phyloP scores from a whole-genome alignment of 2,329 filamentous ascomycete genomes.

The Coccinonectria pachysandricola region DNA sequence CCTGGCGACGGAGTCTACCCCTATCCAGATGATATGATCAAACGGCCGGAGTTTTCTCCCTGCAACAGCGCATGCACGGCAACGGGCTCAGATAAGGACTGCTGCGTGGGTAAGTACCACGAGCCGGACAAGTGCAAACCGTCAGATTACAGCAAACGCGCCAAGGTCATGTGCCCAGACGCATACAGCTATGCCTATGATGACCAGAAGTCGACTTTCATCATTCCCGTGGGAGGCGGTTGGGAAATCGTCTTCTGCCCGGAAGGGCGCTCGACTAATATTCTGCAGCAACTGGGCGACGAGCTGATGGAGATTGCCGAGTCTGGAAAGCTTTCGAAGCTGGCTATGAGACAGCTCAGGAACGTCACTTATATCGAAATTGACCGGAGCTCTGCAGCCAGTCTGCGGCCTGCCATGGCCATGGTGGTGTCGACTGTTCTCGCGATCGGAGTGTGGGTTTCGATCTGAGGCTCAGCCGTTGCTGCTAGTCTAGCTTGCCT shows the following conservation, averaged over 20 bases:
- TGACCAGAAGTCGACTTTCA: constrained; percentile 49
- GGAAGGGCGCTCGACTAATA: constrained; percentile 47
- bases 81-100: constrained; percentile 56
- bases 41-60: constrained; percentile 63
- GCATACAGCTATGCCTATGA: constrained; percentile 70
- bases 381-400: constrained; percentile 17
- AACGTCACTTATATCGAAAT: constrained; percentile 26
- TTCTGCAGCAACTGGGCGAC: constrained; percentile 39
- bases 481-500: too few relatives aligned
- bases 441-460: constrained; percentile 9
- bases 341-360: constrained; percentile 21
- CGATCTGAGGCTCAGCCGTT: constrained; percentile 4
- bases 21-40: constrained; percentile 66
- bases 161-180: constrained; percentile 71
- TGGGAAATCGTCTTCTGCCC: constrained; percentile 77
- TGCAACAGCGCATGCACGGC: constrained; percentile 70
- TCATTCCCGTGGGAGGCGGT: constrained; percentile 56
- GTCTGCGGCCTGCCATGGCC: constrained; percentile 7
- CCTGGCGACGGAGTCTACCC: constrained; percentile 69
- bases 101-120: constrained; percentile 62
- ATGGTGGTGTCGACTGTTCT: constrained; percentile 6
- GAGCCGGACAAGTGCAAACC: constrained; percentile 54
- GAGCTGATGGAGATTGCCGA: constrained; percentile 39
- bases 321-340: constrained; percentile 27
- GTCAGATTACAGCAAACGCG: constrained; percentile 55